These are phyloP conservation scores for Vitis cinerea DNA, from an alignment of 164 flowering plant genomes.

Conservation along the genomic window DNA sequence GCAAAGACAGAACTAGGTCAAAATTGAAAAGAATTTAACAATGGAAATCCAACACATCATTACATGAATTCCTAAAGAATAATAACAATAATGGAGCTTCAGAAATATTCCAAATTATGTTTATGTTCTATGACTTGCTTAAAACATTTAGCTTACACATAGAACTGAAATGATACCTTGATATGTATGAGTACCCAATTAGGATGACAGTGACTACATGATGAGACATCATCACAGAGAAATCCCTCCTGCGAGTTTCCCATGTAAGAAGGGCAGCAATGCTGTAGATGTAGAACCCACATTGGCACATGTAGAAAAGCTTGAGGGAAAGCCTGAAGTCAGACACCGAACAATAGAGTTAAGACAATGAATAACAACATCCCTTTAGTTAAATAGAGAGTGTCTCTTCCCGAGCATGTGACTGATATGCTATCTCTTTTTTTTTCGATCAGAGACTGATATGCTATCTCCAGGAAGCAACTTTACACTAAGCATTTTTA, in stretches of 20 bases:
- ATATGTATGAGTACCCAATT: slow-evolving; percentile 62
- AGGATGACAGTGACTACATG: slow-evolving; percentile 78
- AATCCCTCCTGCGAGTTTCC: slow-evolving; percentile 97
- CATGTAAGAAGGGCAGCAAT: slow-evolving; percentile 78
- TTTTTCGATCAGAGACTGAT: background rate
- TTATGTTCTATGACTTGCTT: background rate
- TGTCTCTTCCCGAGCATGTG: too few relatives aligned
- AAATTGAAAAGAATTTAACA: background rate
- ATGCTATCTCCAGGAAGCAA: background rate
- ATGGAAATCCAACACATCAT: background rate
- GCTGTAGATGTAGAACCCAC: slow-evolving; percentile 88
- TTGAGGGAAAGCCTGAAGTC: slow-evolving; percentile 57
- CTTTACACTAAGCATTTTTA: background rate
- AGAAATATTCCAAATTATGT: background rate
- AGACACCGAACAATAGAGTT: slow-evolving; percentile 2
- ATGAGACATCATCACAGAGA: slow-evolving; percentile 94
- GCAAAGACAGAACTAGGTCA: too few relatives aligned
- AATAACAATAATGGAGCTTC: too few relatives aligned
- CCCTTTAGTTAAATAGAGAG: too few relatives aligned
- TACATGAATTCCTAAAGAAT: too few relatives aligned
- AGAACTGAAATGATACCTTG: slow-evolving; percentile 48
- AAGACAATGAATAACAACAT: too few relatives aligned
- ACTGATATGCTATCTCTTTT: background rate
- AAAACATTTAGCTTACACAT: background rate
- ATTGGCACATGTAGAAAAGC: slow-evolving; percentile 88